phyloP scores from a whole-genome alignment of 495 filamentous ascomycete genomes.

The Trichoderma reesei region DNA sequence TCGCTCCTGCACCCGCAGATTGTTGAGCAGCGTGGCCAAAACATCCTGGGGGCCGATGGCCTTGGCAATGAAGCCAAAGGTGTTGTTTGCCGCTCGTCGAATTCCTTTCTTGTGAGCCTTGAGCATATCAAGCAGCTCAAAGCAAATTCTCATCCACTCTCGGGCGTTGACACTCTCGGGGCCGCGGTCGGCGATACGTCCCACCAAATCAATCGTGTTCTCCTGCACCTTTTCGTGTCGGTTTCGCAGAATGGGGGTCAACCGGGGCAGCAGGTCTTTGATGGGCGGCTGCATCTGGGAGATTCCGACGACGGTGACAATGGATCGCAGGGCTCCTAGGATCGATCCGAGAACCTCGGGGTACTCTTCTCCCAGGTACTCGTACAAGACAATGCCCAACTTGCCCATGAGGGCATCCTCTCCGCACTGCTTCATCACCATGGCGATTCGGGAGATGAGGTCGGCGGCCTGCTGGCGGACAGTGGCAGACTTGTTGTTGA shows the following conservation, averaged over 20 bases:
- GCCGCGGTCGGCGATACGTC: conserved; percentile 94
- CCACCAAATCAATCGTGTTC: conserved; percentile 98
- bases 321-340: conserved; percentile 84
- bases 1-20: conserved; percentile 92
- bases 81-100: conserved; percentile 97
- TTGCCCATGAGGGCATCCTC: conserved; percentile 95
- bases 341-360: conserved; percentile 97
- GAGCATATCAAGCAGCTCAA: conserved; percentile 97
- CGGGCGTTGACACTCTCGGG: conserved; percentile 92
- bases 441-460: conserved; percentile 88
- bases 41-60: conserved; percentile 98
- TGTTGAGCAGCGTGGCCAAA: conserved; percentile 89
- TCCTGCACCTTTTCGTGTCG: conserved; percentile 99
- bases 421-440: conserved; percentile 98
- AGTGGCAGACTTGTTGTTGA: conserved; percentile 95
- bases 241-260: conserved; percentile 95
- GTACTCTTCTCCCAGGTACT: conserved; percentile 98
- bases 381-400: conserved; percentile 91
- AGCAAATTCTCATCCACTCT: conserved; percentile 99
- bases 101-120: conserved; percentile 99
- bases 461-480: conserved; percentile 97
- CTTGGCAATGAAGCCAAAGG: conserved; percentile 99
- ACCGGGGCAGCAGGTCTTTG: conserved; percentile 85
- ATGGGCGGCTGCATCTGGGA: conserved; percentile 99
- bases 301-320: conserved; percentile 98